Conservation (phyloP, 768 basidiomycete genomes). For the Russula lepida region DNA sequence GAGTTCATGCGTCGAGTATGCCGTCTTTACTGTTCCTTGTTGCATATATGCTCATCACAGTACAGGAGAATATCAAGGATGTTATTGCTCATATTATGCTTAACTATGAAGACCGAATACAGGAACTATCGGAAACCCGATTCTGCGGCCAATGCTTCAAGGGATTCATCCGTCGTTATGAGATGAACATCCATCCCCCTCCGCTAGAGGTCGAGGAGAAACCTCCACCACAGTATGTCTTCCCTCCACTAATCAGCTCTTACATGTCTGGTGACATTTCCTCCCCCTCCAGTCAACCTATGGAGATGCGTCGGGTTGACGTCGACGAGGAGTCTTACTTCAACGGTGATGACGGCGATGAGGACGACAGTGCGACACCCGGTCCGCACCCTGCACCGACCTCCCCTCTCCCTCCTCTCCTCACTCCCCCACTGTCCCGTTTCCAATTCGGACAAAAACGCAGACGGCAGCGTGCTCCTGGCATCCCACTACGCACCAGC, state of each 20-base stretch:
- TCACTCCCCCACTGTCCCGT: conserved; percentile 23
- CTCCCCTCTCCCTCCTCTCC: conserved; percentile 14
- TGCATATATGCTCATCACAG: conserved; percentile 7
- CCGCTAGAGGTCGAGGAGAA: conserved; percentile 47
- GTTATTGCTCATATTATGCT: conserved; percentile 80
- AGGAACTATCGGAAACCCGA: conserved; percentile 49
- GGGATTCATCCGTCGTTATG: conserved; percentile 71
- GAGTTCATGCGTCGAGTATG: conserved; percentile 82
- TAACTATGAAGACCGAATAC: conserved; percentile 57
- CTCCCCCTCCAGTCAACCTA: conserved; percentile 3
- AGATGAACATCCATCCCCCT: conserved; percentile 83
- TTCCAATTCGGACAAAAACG: conserved; percentile 23
- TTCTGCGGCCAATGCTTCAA: conserved; percentile 62
- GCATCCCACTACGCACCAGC: conserved; percentile 29
- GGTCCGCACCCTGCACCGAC: conserved; percentile 16
- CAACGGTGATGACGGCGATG: conserved; percentile 73
- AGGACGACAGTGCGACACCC: conserved; percentile 30
- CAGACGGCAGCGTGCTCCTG: conserved; percentile 32
- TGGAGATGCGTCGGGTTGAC: conserved; percentile 44
- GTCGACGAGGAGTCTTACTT: conserved; percentile 91
- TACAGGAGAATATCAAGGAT: conserved; percentile 81
- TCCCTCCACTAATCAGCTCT: background rate
- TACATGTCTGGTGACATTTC: background rate
- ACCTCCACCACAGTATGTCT: conserved; percentile 29
- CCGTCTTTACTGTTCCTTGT: conserved; percentile 7